phyloP scores from a whole-genome alignment of 148 eudicot genomes.

The Bassia scoparia region DNA sequence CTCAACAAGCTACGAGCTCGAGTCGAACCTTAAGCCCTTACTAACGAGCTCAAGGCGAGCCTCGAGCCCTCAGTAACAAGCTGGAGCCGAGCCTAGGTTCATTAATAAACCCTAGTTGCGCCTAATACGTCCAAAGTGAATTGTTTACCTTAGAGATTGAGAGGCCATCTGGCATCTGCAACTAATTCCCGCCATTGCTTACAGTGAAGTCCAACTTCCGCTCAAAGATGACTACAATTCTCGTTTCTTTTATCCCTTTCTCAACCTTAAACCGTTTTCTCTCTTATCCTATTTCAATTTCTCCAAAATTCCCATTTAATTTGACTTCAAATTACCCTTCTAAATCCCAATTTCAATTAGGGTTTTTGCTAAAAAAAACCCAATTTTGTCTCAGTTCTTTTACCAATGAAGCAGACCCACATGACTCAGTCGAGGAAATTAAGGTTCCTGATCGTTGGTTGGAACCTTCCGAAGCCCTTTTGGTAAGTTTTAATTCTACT shows the following conservation, averaged over 20 bases:
- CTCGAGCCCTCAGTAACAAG: too few relatives aligned
- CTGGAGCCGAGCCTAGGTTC: too few relatives aligned
- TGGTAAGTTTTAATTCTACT: slow-evolving; percentile 32
- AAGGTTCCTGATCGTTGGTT: slow-evolving; percentile 67
- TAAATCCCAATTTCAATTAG: slow-evolving; percentile 19
- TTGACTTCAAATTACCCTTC: not conserved
- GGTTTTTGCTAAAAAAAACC: slow-evolving; percentile 1
- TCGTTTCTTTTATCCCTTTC: slow-evolving; percentile 7
- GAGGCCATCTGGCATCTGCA: too few relatives aligned
- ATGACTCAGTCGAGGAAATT: slow-evolving; percentile 48
- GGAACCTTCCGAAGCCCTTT: slow-evolving; percentile 50
- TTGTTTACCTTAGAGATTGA: too few relatives aligned
- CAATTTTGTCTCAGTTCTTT: slow-evolving; percentile 10
- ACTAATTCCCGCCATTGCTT: slow-evolving; percentile 6
- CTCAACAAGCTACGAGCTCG: too few relatives aligned
- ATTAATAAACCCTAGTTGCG: too few relatives aligned
- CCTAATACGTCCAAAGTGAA: too few relatives aligned
- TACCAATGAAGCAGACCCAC: slow-evolving; percentile 19
- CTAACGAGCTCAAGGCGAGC: too few relatives aligned
- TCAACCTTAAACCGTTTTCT: not conserved
- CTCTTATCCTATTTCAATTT: slow-evolving; percentile 10
- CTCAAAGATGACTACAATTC: slow-evolving; percentile 6
- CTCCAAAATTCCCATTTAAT: not conserved
- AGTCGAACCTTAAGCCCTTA: too few relatives aligned
- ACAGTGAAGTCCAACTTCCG: not conserved